phyloP scores from a whole-genome alignment of 176 grass and related monocot genomes.

The Carex myosuroides region DNA sequence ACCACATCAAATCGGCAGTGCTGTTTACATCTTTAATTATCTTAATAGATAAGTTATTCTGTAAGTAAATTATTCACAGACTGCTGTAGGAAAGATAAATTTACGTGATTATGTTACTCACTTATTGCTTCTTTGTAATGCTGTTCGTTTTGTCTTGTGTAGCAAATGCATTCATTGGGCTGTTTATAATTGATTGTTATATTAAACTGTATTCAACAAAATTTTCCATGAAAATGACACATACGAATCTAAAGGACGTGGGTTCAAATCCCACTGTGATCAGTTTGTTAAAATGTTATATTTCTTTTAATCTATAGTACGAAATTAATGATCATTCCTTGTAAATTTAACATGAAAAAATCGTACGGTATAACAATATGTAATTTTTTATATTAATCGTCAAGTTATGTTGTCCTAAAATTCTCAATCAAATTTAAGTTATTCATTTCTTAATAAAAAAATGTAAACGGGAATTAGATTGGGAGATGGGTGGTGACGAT shows the following conservation, averaged over 20 bases:
- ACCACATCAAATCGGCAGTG: background rate
- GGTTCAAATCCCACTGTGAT: slow-evolving; percentile 99
- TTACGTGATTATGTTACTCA: background rate
- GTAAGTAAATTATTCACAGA: background rate
- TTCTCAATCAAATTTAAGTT: too few species aligned
- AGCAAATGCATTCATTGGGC: background rate
- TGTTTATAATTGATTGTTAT: background rate
- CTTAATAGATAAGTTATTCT: background rate
- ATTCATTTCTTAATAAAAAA: too few species aligned
- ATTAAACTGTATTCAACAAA: background rate
- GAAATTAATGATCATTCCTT: too few species aligned
- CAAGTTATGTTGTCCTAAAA: too few species aligned
- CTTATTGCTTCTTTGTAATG: too few species aligned
- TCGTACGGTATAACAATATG: too few species aligned
- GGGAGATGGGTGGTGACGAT: too few species aligned
- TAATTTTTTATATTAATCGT: too few species aligned
- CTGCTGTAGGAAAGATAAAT: background rate
- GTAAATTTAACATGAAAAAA: too few species aligned
- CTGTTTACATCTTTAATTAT: background rate
- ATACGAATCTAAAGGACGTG: slow-evolving; percentile 98
- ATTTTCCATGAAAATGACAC: slow-evolving; percentile 5
- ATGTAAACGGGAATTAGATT: too few species aligned
- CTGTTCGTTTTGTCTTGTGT: too few species aligned
- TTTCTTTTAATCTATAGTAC: background rate
- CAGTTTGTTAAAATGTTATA: slow-evolving; percentile 1